Evolutionary conservation across 176 grass and related monocot genomes (phyloP), one percentile per base, ranked within the genome.

Genomic region (Cocos nucifera): DNA sequence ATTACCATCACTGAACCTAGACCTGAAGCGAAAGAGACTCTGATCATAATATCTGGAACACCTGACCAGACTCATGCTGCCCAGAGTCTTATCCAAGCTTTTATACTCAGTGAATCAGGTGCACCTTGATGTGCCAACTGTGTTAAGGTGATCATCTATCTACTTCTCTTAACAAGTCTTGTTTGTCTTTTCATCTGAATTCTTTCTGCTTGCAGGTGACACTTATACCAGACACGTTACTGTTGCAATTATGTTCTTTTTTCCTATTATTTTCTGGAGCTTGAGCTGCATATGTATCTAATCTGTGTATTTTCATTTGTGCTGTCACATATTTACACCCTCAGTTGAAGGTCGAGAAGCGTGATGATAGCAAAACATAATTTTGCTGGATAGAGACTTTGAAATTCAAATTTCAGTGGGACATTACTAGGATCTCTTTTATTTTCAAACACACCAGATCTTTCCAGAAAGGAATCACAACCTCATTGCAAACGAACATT

Each of bases 21-120:
- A 61, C 70, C 77, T 17, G 84, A 98, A 65, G 72, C 79, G 14
- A 62, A 73, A 20, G 93, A 98, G 77, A 89, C 77, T 19, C 4
- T 74, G 59, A 71, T 98, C 66, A 64, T 81, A 21, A 75, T 92
- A 83, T 85, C 81, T 56, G 88, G 93, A 54, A 69, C 80, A 53
- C 93, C 82, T 51, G 93, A 98, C 35, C 84, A 92, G 56, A 90
- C 89, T 72, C 82, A 89, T 73, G 85, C 84, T 72, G 93, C 93
- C 22, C 78, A 72, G 69, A 98, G 88, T 73, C 93, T 92, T 80
- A 67, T 98, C 66, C 75, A 98, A 86, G 88, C 93, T 72, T 98
- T 89, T 76, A 70, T 98, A 64, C 69, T 86, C 32, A 88, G 93
- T 70, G 93, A 92, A 89, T 75, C 81, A 56, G 74, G 77, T 77